These are phyloP conservation scores for Plasmodium berghei DNA, from an alignment of 169 alveolate species.

Conservation along the genomic window DNA sequence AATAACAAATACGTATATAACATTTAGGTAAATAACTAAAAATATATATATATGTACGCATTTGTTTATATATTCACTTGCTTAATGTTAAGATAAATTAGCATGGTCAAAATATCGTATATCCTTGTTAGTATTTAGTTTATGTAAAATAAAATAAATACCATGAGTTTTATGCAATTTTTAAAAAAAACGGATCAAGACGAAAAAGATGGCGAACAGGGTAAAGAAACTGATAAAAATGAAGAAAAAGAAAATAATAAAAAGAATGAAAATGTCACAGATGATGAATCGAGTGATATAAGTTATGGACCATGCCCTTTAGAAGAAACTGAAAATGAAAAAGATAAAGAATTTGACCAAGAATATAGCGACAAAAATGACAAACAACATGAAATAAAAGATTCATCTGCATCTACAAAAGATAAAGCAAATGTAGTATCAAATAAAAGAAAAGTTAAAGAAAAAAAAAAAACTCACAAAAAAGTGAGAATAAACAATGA, in stretches of 20 bases:
- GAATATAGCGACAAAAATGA: neutral
- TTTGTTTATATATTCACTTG: too few relatives aligned
- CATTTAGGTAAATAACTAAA: neutral
- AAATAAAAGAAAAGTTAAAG: slow-evolving; percentile 10
- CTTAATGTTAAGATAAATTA: too few relatives aligned
- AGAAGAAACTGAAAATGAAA: neutral
- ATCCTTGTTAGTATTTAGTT: too few relatives aligned
- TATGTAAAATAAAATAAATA: too few relatives aligned
- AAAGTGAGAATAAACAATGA: slow-evolving; percentile 80
- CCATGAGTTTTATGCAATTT: too few relatives aligned
- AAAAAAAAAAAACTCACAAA: neutral
- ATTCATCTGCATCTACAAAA: neutral
- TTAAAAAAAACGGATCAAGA: neutral
- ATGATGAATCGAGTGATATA: slow-evolving; percentile 59
- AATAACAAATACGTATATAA: neutral
- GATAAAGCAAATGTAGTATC: neutral
- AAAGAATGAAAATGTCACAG: slow-evolving; percentile 6
- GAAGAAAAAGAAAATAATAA: neutral
- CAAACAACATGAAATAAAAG: neutral
- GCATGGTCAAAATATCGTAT: too few relatives aligned
- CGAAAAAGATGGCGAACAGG: neutral
- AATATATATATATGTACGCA: neutral
- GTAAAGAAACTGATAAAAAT: slow-evolving; percentile 3
- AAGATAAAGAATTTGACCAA: neutral
- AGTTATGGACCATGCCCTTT: slow-evolving; percentile 72